Base-by-base conservation (phyloP, 2,329 filamentous ascomycete genomes). In the Geosmithia flava region DNA sequence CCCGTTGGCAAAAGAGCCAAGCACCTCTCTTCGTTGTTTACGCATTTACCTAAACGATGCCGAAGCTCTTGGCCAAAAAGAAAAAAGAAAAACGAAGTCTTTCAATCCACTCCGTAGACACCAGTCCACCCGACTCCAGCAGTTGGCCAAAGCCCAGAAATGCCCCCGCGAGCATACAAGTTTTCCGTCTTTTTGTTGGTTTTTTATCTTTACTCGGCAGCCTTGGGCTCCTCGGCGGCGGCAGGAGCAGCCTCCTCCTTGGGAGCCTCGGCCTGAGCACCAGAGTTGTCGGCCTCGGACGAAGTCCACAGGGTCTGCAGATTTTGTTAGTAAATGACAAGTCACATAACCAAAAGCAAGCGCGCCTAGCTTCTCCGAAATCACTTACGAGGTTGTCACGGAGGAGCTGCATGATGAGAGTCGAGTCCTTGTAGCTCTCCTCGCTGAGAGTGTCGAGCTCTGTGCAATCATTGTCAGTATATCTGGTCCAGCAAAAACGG, bases 381-480 rank as follows among this genome's bases (percentile, higher is more conserved):
- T 49, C 37, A 68, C 79, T 57, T 77, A 94, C 88, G 68, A 96
- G 68, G 81, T 96, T 96, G 76, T 96, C 90, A 67, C 90, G 86
- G 66, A 96, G 84, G 54, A 96, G 85, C 78, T 96, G 90, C 90
- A 96, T 96, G 74, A 96, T 96, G 62, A 96, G 83, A 54, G 90
- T 96, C 44, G 88, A 95, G 76, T 96, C 90, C 82, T 95, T 95
- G 86, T 96, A 96, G 80, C 87, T 94, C 80, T 96, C 90, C 81
- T 96, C 90, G 68, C 87, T 94, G 58, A 96, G 77, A 58, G 90
- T 95, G 70, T 96, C 90, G 58, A 96, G 87, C 78, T 96, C 89
- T 89, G 63, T 49, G 49, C 17, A 46, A 50, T 27, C 4, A 46
- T 27, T 29, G 11, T 37, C 27, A 11, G 55, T 67, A 51, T 62